Conservation (phyloP, 1,139 yeast species). For the Zygosaccharomyces pseudobailii region DNA sequence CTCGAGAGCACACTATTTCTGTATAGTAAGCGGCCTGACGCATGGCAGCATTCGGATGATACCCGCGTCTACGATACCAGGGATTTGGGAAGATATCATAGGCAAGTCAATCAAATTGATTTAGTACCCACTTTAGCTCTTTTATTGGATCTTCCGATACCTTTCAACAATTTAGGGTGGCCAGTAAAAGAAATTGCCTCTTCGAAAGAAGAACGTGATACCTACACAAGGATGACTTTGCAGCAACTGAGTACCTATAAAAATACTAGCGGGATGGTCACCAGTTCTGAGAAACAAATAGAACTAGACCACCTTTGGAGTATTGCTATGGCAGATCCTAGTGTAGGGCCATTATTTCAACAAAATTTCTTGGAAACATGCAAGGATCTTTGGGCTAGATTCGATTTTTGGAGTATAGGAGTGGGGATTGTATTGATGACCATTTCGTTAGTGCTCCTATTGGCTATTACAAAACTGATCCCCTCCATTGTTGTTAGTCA, state of each 20-base stretch:
- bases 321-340: conserved; percentile 11
- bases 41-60: conserved; percentile 19
- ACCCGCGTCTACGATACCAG: conserved; percentile 41
- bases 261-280: conserved; percentile 40
- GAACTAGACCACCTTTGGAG: conserved; percentile 25
- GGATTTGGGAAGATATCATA: conserved; percentile 46
- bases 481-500: conserved; percentile 75
- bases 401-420: conserved; percentile 62
- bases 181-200: conserved; percentile 70
- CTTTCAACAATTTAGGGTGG: conserved; percentile 84
- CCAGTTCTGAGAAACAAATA: conserved; percentile 36
- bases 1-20: conserved; percentile 81
- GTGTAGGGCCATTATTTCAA: conserved; percentile 47
- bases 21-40: conserved; percentile 53
- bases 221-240: conserved; percentile 37
- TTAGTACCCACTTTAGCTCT: conserved; percentile 81
- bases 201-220: conserved; percentile 31
- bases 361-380: conserved; percentile 57
- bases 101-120: conserved; percentile 81
- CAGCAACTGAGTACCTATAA: conserved; percentile 59
- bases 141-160: conserved; percentile 80
- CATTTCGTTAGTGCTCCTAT: conserved; percentile 52
- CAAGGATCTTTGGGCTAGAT: conserved; percentile 80
- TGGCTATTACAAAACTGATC: conserved; percentile 67
- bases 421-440: conserved; percentile 59